phyloP scores from a whole-genome alignment of 2,329 filamentous ascomycete genomes.

The Claviceps humidiphila region DNA sequence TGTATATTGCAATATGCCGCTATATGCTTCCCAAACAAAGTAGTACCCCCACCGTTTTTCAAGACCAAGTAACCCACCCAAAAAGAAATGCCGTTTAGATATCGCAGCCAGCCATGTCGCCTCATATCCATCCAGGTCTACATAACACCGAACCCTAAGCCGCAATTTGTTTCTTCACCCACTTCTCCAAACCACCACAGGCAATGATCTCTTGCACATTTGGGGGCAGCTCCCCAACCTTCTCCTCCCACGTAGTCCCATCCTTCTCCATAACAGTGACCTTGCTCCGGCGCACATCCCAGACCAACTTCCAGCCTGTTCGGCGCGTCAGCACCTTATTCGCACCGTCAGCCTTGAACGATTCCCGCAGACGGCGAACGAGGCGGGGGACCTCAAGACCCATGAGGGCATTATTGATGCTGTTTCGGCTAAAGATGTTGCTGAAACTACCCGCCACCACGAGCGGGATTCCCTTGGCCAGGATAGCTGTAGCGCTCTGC shows the following conservation, averaged over 20 bases:
- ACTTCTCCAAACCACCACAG: constrained; percentile 63
- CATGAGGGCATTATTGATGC: constrained; percentile 69
- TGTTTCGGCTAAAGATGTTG: constrained; percentile 70
- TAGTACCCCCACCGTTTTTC: not conserved
- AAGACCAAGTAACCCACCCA: not conserved
- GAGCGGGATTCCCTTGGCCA: constrained; percentile 68
- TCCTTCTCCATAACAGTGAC: constrained; percentile 56
- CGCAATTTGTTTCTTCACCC: constrained; percentile 60
- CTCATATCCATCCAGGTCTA: not conserved
- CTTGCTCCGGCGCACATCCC: constrained; percentile 63
- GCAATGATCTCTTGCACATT: constrained; percentile 83
- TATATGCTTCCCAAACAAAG: not conserved
- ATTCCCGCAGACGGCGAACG: constrained; percentile 50
- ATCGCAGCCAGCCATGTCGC: too few relatives aligned
- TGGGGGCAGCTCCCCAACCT: constrained; percentile 68
- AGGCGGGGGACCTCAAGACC: constrained; percentile 56
- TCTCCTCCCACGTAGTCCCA: constrained; percentile 60
- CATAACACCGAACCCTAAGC: not conserved
- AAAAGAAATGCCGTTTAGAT: not conserved
- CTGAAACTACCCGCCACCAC: constrained; percentile 71
- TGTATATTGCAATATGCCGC: not conserved
- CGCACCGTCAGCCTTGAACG: constrained; percentile 31
- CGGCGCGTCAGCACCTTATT: constrained; percentile 2
- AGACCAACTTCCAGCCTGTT: constrained; percentile 72
- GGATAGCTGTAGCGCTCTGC: constrained; percentile 72